A percentile compares a stretch with the other conserved stretches of the same genome.
Evolutionary conservation across 257 asterid species (phyloP).

Genomic region (Solanum paucissectum): DNA sequence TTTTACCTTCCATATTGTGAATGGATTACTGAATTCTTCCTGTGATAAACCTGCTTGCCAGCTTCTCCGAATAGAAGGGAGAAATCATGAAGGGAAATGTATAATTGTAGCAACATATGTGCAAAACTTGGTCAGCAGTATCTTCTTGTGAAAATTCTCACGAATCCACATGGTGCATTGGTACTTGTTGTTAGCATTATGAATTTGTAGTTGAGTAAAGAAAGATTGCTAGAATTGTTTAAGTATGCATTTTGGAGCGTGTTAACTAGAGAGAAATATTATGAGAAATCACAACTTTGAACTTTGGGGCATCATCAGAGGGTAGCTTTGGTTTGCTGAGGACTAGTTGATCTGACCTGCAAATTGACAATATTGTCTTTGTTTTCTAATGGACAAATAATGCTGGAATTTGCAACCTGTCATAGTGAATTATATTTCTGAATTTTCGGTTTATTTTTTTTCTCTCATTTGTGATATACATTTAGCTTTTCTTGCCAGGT

Average conservation of each 20-base stretch:
- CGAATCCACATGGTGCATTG: background rate
- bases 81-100: background rate
- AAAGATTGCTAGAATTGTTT: background rate
- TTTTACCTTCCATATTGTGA: background rate
- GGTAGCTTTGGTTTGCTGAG: background rate
- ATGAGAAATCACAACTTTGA: background rate
- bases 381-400: background rate
- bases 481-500: slow-evolving; percentile 37
- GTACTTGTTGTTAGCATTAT: background rate
- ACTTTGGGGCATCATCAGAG: background rate
- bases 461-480: slow-evolving; percentile 2
- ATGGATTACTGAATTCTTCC: background rate
- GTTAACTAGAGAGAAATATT: background rate
- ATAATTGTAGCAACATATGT: background rate
- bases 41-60: background rate
- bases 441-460: background rate
- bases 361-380: background rate
- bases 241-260: background rate
- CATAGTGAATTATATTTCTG: background rate
- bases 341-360: background rate
- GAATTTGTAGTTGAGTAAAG: background rate
- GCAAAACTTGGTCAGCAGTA: background rate
- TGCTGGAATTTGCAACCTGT: background rate
- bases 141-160: background rate
- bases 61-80: background rate